These are phyloP conservation scores for Mycocentrospora acerina DNA, from an alignment of 2,329 filamentous ascomycete species.

Conservation along the genomic window DNA sequence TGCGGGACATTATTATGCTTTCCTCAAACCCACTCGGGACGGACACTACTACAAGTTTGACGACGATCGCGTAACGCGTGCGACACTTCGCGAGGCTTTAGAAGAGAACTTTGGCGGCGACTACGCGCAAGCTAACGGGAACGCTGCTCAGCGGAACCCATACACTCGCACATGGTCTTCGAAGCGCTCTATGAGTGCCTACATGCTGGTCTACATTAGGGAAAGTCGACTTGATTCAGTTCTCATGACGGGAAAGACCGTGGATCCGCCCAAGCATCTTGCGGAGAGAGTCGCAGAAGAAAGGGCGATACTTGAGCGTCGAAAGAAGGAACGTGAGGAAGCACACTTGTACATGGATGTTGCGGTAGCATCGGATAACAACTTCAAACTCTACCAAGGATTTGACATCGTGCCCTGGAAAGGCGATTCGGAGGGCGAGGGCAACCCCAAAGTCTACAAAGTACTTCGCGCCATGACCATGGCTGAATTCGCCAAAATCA, in stretches of 20 bases:
- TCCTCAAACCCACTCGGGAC: constrained; percentile 85
- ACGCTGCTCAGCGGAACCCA: constrained; percentile 61
- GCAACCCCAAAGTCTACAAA: constrained; percentile 71
- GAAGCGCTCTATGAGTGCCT: constrained; percentile 80
- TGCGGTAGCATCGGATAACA: constrained; percentile 76
- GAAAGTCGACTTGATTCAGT: constrained; percentile 83
- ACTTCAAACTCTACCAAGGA: constrained; percentile 77
- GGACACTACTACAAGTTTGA: constrained; percentile 97
- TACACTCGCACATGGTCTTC: constrained; percentile 65
- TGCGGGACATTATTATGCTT: constrained; percentile 97
- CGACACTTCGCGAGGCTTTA: constrained; percentile 84
- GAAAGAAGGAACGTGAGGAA: constrained; percentile 86
- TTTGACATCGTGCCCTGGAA: constrained; percentile 71
- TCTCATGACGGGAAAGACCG: constrained; percentile 71
- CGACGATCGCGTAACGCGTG: constrained; percentile 94
- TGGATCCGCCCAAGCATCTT: constrained; percentile 80
- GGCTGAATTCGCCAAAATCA: constrained; percentile 68
- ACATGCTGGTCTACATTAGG: constrained; percentile 98
- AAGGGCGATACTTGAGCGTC: constrained; percentile 70
- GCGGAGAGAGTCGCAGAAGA: constrained; percentile 80
- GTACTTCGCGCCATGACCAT: constrained; percentile 75
- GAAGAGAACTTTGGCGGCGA: constrained; percentile 98
- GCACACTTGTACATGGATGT: constrained; percentile 89
- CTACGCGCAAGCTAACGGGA: constrained; percentile 63
- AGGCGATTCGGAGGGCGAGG: constrained; percentile 60